Evolutionary conservation across 2,329 filamentous ascomycete species (phyloP).

Genomic region (Coniochaeta ligniaria): DNA sequence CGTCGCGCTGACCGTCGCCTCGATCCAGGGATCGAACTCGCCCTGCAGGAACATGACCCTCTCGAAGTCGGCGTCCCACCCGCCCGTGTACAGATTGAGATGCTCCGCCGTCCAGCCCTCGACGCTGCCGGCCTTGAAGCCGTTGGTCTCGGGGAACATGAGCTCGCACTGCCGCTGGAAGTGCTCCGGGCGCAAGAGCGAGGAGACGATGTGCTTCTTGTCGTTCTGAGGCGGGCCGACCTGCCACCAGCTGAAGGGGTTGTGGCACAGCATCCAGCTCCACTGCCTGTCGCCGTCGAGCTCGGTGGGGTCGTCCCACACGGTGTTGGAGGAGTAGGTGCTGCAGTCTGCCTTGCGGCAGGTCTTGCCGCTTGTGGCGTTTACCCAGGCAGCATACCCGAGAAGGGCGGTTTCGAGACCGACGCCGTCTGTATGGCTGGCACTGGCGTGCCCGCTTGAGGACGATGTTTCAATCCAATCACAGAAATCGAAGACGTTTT

Average conservation of each 20-base stretch:
- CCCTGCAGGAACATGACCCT: slow-evolving; percentile 20
- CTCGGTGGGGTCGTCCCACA: slow-evolving; percentile 27
- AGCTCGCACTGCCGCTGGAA: slow-evolving; percentile 29
- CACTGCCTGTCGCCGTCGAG: slow-evolving; percentile 32
- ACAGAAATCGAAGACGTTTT: slow-evolving; percentile 27
- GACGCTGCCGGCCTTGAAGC: slow-evolving; percentile 8
- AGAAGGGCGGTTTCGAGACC: slow-evolving; percentile 31
- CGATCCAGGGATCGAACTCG: slow-evolving; percentile 18
- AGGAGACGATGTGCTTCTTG: slow-evolving; percentile 10
- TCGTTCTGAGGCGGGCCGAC: slow-evolving; percentile 27
- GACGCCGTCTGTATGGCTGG: slow-evolving; percentile 21
- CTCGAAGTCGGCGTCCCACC: slow-evolving; percentile 17
- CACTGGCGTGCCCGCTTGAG: neutral
- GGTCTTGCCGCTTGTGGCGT: slow-evolving; percentile 23
- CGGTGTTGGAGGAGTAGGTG: slow-evolving; percentile 25
- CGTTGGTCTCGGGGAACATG: slow-evolving; percentile 28
- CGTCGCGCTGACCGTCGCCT: neutral
- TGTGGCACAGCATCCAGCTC: slow-evolving; percentile 39
- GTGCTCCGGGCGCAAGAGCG: slow-evolving; percentile 11
- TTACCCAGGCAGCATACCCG: slow-evolving; percentile 32
- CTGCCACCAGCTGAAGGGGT: slow-evolving; percentile 23
- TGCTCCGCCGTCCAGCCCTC: slow-evolving; percentile 11
- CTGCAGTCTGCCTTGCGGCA: slow-evolving; percentile 28
- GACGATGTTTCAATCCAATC: slow-evolving; percentile 22
- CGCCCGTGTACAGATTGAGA: slow-evolving; percentile 14